Conservation (phyloP, 495 filamentous ascomycete species). For the Podospora tetraspora region DNA sequence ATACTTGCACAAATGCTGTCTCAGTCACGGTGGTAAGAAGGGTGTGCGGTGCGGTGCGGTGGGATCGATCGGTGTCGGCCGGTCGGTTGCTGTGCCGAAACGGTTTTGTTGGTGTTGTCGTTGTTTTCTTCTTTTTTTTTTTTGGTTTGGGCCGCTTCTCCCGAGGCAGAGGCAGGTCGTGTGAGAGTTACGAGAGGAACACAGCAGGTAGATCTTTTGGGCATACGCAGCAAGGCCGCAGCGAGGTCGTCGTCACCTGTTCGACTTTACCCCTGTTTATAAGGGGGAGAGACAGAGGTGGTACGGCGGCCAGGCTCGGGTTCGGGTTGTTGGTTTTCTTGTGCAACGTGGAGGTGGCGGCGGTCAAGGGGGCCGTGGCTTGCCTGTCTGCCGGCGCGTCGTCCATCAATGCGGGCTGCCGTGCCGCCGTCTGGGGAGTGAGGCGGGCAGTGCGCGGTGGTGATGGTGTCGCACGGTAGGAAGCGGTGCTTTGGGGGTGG, state of each 20-base stretch:
- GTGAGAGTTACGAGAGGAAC: neutral
- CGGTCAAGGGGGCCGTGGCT: neutral
- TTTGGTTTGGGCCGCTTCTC: neutral
- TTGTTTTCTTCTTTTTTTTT: neutral
- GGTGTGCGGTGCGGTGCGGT: neutral
- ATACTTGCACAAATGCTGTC: neutral
- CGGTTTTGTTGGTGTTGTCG: no score
- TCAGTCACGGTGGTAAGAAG: neutral
- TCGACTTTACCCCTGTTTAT: neutral
- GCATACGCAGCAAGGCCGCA: neutral
- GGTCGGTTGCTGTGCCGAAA: neutral
- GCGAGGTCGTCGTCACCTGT: neutral
- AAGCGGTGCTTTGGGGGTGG: neutral
- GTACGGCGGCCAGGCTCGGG: neutral
- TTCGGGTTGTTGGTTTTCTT: neutral
- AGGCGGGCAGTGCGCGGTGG: neutral
- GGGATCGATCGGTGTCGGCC: neutral
- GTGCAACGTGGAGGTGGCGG: neutral
- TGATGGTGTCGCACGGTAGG: neutral
- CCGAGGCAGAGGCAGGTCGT: neutral
- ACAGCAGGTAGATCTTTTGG: neutral
- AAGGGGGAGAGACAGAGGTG: neutral
- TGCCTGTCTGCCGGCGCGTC: neutral
- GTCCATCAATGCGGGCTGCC: neutral
- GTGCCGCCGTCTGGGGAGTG: neutral